These are phyloP conservation scores for Drechslera avenae DNA, from an alignment of 2,329 filamentous ascomycete species.

Conservation along the genomic window DNA sequence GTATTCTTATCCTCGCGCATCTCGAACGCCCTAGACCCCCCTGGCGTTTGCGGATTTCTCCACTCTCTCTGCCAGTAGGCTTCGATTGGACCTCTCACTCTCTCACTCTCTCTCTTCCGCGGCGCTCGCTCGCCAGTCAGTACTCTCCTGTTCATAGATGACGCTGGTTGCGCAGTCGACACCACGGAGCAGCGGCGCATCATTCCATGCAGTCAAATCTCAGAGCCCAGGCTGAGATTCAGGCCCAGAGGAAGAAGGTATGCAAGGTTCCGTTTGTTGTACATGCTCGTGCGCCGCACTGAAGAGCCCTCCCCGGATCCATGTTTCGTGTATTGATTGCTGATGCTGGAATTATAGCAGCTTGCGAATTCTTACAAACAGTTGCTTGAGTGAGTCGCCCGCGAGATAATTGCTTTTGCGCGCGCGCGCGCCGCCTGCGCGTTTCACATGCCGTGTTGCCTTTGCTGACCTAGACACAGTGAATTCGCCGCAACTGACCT, in stretches of 20 bases:
- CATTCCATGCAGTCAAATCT: conserved; percentile 53
- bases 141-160: conserved; percentile 36
- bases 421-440: conserved; percentile 7
- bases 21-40: conserved; percentile 20
- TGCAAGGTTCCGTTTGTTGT: conserved; percentile 7
- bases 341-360: conserved; percentile 54
- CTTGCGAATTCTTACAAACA: conserved; percentile 97
- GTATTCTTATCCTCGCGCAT: conserved; percentile 10
- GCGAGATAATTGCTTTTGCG: conserved; percentile 2
- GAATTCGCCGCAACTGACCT: conserved; percentile 94
- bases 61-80: conserved; percentile 14
- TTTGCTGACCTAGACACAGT: conserved; percentile 56
- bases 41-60: conserved; percentile 32
- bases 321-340: conserved; percentile 1
- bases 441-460: conserved; percentile 2
- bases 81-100: conserved; percentile 10
- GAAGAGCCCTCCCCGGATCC: conserved; percentile 7
- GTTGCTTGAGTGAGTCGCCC: conserved; percentile 77
- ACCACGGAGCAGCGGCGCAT: conserved; percentile 37
- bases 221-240: conserved; percentile 61
- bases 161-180: conserved; percentile 39
- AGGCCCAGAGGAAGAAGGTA: conserved; percentile 65
- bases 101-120: conserved; percentile 22
- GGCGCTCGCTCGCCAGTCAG: conserved; percentile 31
- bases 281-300: conserved; percentile 8